Base-by-base conservation (phyloP, 2,329 filamentous ascomycete genomes). In the Leptosphaerulina australis region DNA sequence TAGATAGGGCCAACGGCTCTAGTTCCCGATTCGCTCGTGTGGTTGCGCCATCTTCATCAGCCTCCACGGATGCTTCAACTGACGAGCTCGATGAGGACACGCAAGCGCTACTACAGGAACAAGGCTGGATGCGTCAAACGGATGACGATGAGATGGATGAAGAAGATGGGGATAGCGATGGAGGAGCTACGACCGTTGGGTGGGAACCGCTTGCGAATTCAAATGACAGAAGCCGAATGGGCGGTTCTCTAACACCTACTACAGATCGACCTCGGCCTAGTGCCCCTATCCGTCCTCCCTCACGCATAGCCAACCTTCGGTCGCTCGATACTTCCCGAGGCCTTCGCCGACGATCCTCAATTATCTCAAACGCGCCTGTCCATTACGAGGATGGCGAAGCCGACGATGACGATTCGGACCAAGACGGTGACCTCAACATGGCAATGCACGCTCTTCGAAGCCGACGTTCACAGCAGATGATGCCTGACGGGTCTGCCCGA, bases 161-260 rank as follows among this genome's bases (percentile, higher is more conserved):
- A 62, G 70, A 66, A 50, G 68, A 70, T 50, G 72, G 71, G 55
- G 70, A 74, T 50, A 75, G 73, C 56, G 73, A 75, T 68, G 72
- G 71, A 56, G 73, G 64, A 61, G 67, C 70, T 60, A 75, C 73
- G 71, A 74, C 72, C 56, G 72, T 75, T 71, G 73, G 73, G 73
- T 75, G 72, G 72, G 73, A 74, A 62, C 66, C 70, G 72, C 73
- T 69, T 66, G 67, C 72, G 71, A 74, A 69, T 68, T 73, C 72
- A 64, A 73, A 73, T 74, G 70, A 74, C 62, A 72, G 72, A 75
- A 63, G 66, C 62, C 72, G 71, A 71, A 72, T 72, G 67, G 68
- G 66, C 66, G 71, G 73, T 69, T 75, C 72, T 75, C 73, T 76
- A 72, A 76, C 73, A 72, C 72, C 73, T 74, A 74, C 71, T 74